Evolutionary conservation across 495 filamentous ascomycete genomes (phyloP), one percentile per base, ranked within the genome.

Genomic region (Astrocystis sublimbata): DNA sequence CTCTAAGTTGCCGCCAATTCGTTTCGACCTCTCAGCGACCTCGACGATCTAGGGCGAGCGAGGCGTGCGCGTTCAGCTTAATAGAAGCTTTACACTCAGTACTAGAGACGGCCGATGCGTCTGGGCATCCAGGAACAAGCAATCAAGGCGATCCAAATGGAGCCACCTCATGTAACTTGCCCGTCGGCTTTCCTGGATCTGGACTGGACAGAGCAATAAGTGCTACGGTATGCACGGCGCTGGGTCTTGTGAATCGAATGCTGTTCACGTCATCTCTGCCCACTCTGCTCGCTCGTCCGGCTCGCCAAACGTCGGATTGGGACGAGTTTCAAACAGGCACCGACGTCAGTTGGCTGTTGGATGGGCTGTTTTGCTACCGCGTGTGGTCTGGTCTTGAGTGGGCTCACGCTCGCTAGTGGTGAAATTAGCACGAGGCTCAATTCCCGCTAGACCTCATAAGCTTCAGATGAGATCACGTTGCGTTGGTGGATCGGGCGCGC

Each of bases 191-290:
- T 40, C 38, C 38, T 15, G 54, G 26, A 30, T 35, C 40, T 57
- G 17, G 30, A 28, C n/a, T 15, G n/a, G n/a, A n/a, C n/a, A 23
- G 54, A 40, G n/a, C 17, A 23, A 43, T 31, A 28, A 38, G 12
- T 40, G 40, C 15, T 31, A 54, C 51, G 51, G 21, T 54, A 33
- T 21, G 51, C 40, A 26, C 7, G 40, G n/a, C n/a, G n/a, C n/a
- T n/a, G n/a, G n/a, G n/a, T n/a, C n/a, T n/a, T n/a, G n/a, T n/a
- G n/a, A n/a, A n/a, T 57, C 54, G 54, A 33, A 57, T 57, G 54
- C 54, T 57, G 13, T 57, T 57, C 54, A 57, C 54, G 54, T 57
- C 54, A 57, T 57, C 40, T 57, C 54, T 57, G 54, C 52, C 46
- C 58, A 52, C 58, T 60, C 42, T 41, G 45, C 45, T 33, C 19